phyloP scores from a whole-genome alignment of 2,329 filamentous ascomycete genomes.

The Paracamarosporium sp. region DNA sequence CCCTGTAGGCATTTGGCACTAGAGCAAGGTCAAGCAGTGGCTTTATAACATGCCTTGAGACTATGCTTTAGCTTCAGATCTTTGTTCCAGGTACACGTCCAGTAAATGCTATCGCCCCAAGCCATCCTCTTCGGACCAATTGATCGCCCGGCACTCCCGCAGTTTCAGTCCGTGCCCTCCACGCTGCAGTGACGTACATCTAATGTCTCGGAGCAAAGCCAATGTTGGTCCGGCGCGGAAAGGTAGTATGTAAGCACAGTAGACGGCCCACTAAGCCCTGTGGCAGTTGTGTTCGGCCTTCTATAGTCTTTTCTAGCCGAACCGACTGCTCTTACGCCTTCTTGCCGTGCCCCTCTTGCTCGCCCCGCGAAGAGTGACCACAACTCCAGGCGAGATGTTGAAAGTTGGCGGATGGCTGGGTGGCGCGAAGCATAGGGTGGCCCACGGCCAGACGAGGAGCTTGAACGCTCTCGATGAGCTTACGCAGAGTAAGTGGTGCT shows the following conservation, averaged over 20 bases:
- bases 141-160: constrained; percentile 4
- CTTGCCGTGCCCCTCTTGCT: not conserved
- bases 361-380: not conserved
- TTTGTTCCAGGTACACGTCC: not conserved
- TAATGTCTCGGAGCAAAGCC: not conserved
- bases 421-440: constrained; percentile 33
- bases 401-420: constrained; percentile 49
- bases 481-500: constrained; percentile 56
- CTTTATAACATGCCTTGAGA: not conserved
- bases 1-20: no score
- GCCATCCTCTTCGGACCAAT: not conserved
- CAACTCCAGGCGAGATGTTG: constrained; percentile 26
- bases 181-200: not conserved
- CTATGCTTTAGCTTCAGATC: not conserved
- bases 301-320: not conserved
- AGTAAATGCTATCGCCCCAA: not conserved
- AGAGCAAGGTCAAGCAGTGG: not conserved
- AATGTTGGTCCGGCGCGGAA: not conserved
- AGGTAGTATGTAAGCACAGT: not conserved
- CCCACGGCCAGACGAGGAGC: constrained; percentile 58
- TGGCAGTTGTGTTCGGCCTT: not conserved
- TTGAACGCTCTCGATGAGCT: constrained; percentile 65
- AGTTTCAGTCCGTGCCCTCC: not conserved
- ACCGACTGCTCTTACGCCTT: not conserved
- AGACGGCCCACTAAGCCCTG: not conserved